phyloP scores from a whole-genome alignment of 805 yeast species.

The Monosporozyma yasuniensis region DNA sequence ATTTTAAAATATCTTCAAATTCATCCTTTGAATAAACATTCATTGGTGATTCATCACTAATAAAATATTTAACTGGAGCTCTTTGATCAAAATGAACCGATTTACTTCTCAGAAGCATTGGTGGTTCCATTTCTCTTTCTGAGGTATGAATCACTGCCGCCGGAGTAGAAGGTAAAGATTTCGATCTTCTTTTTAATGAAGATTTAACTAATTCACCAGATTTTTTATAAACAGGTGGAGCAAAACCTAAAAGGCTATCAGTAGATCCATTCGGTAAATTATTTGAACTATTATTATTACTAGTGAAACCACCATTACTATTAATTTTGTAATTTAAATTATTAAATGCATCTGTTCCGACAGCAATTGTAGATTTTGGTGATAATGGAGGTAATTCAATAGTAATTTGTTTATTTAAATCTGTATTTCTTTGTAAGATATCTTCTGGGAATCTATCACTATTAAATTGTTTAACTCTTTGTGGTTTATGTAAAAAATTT shows the following conservation, averaged over 20 bases:
- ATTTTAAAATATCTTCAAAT: constrained; percentile 21
- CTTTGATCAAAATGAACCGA: constrained; percentile 76
- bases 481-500: constrained; percentile 24
- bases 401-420: constrained; percentile 17
- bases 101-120: constrained; percentile 48
- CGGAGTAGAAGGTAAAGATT: constrained; percentile 37
- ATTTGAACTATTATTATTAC: constrained; percentile 3
- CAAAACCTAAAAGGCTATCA: constrained; percentile 14
- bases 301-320: not conserved
- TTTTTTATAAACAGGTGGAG: constrained; percentile 55
- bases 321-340: constrained; percentile 1
- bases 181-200: constrained; percentile 29
- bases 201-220: constrained; percentile 64
- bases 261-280: not conserved
- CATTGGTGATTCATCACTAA: constrained; percentile 67
- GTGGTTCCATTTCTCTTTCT: not conserved
- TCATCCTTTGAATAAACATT: constrained; percentile 44
- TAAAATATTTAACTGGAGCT: constrained; percentile 66
- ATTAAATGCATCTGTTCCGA: constrained; percentile 5
- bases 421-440: constrained; percentile 24
- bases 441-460: constrained; percentile 19
- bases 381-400: constrained; percentile 13
- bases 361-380: constrained; percentile 8
- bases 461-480: constrained; percentile 16
- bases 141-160: not conserved